Conservation (phyloP, 805 yeast genomes). For the Schwanniomyces sp. region DNA sequence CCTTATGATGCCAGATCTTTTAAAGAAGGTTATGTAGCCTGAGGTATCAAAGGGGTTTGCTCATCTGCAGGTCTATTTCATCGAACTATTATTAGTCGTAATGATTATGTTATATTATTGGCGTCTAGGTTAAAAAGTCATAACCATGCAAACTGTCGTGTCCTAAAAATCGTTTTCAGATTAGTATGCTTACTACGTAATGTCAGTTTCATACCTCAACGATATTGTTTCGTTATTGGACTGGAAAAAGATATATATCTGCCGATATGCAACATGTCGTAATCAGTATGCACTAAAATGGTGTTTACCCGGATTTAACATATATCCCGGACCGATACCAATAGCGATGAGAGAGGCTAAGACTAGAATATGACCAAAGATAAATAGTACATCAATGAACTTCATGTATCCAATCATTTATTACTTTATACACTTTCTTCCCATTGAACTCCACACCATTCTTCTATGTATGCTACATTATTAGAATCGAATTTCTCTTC, state of each 20-base stretch:
- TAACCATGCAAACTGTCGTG: too few species aligned
- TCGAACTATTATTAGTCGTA: neutral
- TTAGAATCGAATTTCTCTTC: slow-evolving; percentile 48
- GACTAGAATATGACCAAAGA: too few species aligned
- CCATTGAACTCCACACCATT: slow-evolving; percentile 87
- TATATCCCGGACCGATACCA: too few species aligned
- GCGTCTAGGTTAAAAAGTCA: neutral
- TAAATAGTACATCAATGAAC: too few species aligned
- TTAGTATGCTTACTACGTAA: too few species aligned
- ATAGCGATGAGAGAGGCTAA: too few species aligned
- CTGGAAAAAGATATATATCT: neutral
- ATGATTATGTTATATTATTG: neutral
- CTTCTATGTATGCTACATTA: slow-evolving; percentile 78
- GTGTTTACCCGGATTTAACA: too few species aligned
- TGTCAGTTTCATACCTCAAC: neutral
- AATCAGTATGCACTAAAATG: neutral
- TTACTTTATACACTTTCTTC: slow-evolving; percentile 41
- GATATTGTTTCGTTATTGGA: neutral
- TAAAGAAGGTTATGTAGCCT: neutral
- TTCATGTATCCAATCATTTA: neutral
- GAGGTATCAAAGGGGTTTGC: neutral
- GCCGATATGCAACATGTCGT: neutral
- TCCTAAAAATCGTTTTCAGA: too few species aligned
- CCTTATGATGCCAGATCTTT: neutral
- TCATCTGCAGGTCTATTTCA: neutral